A percentile compares a stretch with the other conserved stretches of the same genome.
Evolutionary conservation across 2,329 filamentous ascomycete genomes (phyloP).

Genomic region (Fusarium mexicanum): DNA sequence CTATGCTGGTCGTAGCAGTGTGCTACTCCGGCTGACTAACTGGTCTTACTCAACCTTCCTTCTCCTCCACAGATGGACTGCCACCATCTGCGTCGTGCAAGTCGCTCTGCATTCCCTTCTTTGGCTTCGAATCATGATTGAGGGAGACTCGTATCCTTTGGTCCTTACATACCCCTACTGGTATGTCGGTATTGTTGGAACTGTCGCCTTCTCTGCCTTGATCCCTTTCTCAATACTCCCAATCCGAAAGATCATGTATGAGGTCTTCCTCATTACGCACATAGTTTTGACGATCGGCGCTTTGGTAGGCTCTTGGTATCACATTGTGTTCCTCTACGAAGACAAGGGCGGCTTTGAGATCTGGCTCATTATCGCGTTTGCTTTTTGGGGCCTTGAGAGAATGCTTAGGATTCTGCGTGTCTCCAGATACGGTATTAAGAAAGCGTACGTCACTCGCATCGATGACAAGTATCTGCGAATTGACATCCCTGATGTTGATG

Average conservation of each 20-base stretch:
- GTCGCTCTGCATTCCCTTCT: slow-evolving; percentile 58
- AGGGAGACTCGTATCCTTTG: slow-evolving; percentile 39
- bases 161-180: slow-evolving; percentile 51
- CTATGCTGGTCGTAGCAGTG: slow-evolving; percentile 57
- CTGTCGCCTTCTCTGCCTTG: slow-evolving; percentile 46
- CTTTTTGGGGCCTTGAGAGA: slow-evolving; percentile 45
- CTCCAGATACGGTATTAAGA: slow-evolving; percentile 39
- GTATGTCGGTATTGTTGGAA: slow-evolving; percentile 56
- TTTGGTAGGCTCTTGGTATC: slow-evolving; percentile 55
- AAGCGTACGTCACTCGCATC: slow-evolving; percentile 41
- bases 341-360: slow-evolving; percentile 55
- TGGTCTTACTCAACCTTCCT: slow-evolving; percentile 61
- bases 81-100: slow-evolving; percentile 55
- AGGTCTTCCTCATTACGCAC: slow-evolving; percentile 57
- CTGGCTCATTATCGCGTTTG: slow-evolving; percentile 44
- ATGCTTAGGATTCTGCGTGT: slow-evolving; percentile 37
- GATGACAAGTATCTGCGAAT: slow-evolving; percentile 46
- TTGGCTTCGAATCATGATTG: slow-evolving; percentile 49
- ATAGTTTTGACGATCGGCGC: slow-evolving; percentile 53
- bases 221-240: slow-evolving; percentile 48
- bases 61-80: slow-evolving; percentile 61
- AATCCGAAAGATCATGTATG: slow-evolving; percentile 52
- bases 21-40: slow-evolving; percentile 59
- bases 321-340: slow-evolving; percentile 50
- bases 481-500: slow-evolving; percentile 41